These are phyloP conservation scores for Crithidia sp. DNA, from an alignment of 208 protist species.

Conservation along the genomic window DNA sequence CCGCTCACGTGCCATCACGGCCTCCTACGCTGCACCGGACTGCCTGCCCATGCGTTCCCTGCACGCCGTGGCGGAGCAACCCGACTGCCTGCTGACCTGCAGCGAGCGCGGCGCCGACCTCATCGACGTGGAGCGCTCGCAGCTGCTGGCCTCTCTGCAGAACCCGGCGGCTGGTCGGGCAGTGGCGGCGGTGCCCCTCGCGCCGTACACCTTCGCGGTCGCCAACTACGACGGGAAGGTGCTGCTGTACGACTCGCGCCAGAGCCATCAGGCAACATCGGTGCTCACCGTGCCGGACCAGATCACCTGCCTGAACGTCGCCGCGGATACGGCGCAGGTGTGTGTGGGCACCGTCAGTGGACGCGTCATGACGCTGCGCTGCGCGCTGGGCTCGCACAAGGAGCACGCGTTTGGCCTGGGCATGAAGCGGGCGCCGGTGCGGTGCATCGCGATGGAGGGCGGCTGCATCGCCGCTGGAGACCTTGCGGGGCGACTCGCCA, in stretches of 20 bases:
- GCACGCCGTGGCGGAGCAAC: conserved; percentile 20
- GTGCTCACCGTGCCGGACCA: conserved; percentile 66
- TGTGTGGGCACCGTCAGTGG: conserved; percentile 64
- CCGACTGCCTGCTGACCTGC: conserved; percentile 41
- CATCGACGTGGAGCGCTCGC: conserved; percentile 46
- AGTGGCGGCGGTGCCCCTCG: conserved; percentile 41
- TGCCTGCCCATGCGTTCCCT: conserved; percentile 40
- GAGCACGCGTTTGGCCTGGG: conserved; percentile 69
- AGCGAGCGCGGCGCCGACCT: conserved; percentile 41
- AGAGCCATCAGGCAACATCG: conserved; percentile 21
- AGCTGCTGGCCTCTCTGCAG: conserved; percentile 25
- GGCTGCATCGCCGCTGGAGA: conserved; percentile 57
- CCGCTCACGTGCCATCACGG: conserved; percentile 32
- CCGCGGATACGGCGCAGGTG: conserved; percentile 31
- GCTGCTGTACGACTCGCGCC: conserved; percentile 59
- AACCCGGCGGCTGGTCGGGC: conserved; percentile 44
- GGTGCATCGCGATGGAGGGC: conserved; percentile 30
- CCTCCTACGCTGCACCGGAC: conserved; percentile 36
- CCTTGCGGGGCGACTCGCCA: conserved; percentile 40
- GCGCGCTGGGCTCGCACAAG: conserved; percentile 35
- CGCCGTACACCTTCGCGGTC: conserved; percentile 39
- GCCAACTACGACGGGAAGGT: conserved; percentile 77
- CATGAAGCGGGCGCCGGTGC: conserved; percentile 46
- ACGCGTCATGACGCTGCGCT: conserved; percentile 64
- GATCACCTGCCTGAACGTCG: conserved; percentile 44